Conservation (phyloP, 768 basidiomycete genomes). For the Exsudoporus frostii region DNA sequence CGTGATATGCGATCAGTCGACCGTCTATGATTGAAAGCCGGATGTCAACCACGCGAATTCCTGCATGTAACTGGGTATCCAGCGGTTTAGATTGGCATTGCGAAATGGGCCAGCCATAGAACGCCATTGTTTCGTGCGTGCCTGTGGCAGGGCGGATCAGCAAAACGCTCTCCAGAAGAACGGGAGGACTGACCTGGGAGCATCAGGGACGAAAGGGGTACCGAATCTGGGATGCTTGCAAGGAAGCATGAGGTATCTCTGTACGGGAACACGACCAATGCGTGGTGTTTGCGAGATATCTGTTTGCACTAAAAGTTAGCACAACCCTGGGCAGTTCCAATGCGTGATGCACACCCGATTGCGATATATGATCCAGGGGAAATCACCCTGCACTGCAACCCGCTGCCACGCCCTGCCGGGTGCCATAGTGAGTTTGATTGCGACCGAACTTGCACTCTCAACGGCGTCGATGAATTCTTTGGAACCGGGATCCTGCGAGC, state of each 20-base stretch:
- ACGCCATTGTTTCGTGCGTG: constrained; percentile 50
- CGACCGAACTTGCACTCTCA: constrained; percentile 10
- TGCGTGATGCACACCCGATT: constrained; percentile 41
- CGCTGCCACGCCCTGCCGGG: constrained; percentile 44
- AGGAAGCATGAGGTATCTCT: constrained; percentile 58
- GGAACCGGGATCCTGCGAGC: constrained; percentile 13
- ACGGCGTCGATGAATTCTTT: constrained; percentile 15
- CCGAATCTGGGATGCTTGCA: constrained; percentile 59
- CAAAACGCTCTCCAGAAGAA: constrained; percentile 22
- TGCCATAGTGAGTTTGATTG: constrained; percentile 21
- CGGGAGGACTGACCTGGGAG: constrained; percentile 64
- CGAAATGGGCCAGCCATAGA: constrained; percentile 81
- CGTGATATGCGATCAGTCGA: constrained; percentile 76
- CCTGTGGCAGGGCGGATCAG: constrained; percentile 1
- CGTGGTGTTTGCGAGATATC: constrained; percentile 44
- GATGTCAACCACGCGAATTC: constrained; percentile 80
- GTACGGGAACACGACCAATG: constrained; percentile 56
- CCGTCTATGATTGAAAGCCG: constrained; percentile 66
- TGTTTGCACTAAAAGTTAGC: constrained; percentile 24
- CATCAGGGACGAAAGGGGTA: constrained; percentile 68
- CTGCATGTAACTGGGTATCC: constrained; percentile 63
- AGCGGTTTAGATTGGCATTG: constrained; percentile 79
- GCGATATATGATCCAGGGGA: constrained; percentile 58
- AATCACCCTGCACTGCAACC: constrained; percentile 39
- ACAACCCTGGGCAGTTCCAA: not conserved